Evolutionary conservation across 192 early-diverging fungal species (phyloP).

Genomic region (Linnemannia schmuckeri): DNA sequence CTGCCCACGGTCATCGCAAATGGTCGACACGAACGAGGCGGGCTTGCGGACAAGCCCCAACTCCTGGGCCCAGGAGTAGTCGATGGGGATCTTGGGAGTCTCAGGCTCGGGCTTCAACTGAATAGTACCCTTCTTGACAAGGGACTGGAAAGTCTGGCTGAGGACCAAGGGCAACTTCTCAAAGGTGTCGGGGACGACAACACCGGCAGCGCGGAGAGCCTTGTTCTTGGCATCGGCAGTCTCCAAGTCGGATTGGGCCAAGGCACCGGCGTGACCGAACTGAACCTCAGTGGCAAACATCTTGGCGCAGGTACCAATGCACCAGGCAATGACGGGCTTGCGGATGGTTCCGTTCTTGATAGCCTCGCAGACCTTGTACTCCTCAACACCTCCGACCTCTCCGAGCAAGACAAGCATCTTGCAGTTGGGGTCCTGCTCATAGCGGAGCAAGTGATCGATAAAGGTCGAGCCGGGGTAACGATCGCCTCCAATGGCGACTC

Average conservation of each 20-base stretch:
- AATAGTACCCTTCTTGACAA: conserved; percentile 78
- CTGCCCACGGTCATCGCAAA: conserved; percentile 98
- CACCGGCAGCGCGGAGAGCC: conserved; percentile 84
- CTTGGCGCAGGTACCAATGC: conserved; percentile 98
- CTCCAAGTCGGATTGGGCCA: conserved; percentile 95
- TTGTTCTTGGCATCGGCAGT: conserved; percentile 97
- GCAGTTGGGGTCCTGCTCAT: conserved; percentile 89
- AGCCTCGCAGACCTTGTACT: conserved; percentile 93
- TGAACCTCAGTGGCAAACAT: conserved; percentile 99
- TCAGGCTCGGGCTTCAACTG: conserved; percentile 84
- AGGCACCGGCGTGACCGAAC: conserved; percentile 97
- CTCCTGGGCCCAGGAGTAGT: conserved; percentile 99
- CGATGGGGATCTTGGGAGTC: conserved; percentile 96
- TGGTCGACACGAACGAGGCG: conserved; percentile 96
- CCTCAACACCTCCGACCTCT: conserved; percentile 97
- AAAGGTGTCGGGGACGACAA: conserved; percentile 95
- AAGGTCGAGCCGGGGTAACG: conserved; percentile 97
- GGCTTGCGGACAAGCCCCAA: conserved; percentile 97
- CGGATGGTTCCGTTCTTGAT: conserved; percentile 88
- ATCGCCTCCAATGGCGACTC: conserved; percentile 98
- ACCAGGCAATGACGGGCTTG: conserved; percentile 99
- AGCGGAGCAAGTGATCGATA: conserved; percentile 96
- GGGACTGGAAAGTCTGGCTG: conserved; percentile 78
- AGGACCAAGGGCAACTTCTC: conserved; percentile 91
- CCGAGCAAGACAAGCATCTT: conserved; percentile 96